Percentiles rank a stretch among this genome's conserved stretches.
These are phyloP conservation scores for Tardiomyces depauwii DNA, from an alignment of 1,139 yeast genomes.

Conservation along the genomic window DNA sequence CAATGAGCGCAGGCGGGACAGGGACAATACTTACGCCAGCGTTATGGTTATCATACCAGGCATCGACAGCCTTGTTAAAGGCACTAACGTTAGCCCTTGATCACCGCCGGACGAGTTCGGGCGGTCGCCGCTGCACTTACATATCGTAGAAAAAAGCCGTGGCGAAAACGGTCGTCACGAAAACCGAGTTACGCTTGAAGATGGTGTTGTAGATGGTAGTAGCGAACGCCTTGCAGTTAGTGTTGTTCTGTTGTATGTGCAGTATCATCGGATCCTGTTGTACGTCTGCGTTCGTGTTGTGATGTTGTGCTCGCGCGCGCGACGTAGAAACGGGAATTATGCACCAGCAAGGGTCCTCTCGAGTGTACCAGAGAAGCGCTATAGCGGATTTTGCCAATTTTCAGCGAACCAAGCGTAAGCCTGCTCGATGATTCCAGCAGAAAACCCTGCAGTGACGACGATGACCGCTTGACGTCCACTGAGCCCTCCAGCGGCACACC, in stretches of 20 bases:
- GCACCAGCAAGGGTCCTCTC: too few species aligned
- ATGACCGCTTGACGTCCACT: too few species aligned
- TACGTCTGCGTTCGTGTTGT: too few species aligned
- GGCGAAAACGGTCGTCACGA: conserved; percentile 74
- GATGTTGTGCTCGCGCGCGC: too few species aligned
- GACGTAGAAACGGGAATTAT: too few species aligned
- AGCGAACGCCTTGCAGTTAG: conserved; percentile 30
- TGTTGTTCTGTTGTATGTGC: conserved; percentile 2
- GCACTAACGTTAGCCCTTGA: conserved; percentile 22
- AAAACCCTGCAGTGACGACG: too few species aligned
- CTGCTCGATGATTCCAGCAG: too few species aligned
- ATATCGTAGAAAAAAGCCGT: conserved; percentile 88
- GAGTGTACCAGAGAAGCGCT: too few species aligned
- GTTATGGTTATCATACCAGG: conserved; percentile 81
- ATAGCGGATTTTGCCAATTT: too few species aligned
- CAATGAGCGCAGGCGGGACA: background rate
- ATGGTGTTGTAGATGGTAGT: conserved; percentile 53
- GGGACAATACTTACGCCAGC: conserved; percentile 45
- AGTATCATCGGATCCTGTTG: too few species aligned
- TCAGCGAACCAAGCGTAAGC: too few species aligned
- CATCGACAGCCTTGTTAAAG: conserved; percentile 69
- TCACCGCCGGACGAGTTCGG: background rate
- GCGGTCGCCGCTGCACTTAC: conserved; percentile 17
- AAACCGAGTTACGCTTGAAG: conserved; percentile 88
- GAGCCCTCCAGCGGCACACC: too few species aligned